A percentile compares a stretch with the other conserved stretches of the same genome.
Conservation (phyloP, 2,329 filamentous ascomycete genomes). For the Sarocladium strictum region DNA sequence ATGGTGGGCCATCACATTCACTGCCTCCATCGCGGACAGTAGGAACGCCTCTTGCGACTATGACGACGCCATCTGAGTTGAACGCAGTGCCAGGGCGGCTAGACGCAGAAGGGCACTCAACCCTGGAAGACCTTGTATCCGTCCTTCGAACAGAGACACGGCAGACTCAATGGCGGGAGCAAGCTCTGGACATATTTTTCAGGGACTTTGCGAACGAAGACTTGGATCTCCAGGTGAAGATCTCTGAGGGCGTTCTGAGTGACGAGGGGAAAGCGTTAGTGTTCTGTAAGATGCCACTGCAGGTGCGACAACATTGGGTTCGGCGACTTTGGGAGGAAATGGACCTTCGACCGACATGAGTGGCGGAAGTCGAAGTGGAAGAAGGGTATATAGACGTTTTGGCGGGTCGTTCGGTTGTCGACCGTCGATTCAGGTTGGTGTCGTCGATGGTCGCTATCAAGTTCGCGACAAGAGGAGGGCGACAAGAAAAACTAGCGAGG, state of each 20-base stretch:
- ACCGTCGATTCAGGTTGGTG: neutral
- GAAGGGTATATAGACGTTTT: neutral
- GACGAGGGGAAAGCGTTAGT: constrained; percentile 56
- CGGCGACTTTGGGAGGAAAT: constrained; percentile 45
- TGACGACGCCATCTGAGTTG: neutral
- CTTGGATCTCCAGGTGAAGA: constrained; percentile 52
- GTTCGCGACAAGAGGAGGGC: neutral
- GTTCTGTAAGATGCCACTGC: constrained; percentile 54
- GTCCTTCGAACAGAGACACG: neutral
- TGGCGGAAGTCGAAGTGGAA: neutral
- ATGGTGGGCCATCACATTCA: neutral
- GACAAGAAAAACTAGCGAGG: neutral
- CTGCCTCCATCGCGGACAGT: neutral
- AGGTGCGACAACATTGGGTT: constrained; percentile 50
- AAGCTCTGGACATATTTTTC: constrained; percentile 54
- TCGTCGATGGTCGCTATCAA: neutral
- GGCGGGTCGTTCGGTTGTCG: neutral
- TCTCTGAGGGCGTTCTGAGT: constrained; percentile 52
- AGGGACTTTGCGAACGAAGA: constrained; percentile 52
- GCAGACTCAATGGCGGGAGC: constrained; percentile 45
- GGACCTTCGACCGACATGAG: constrained; percentile 17
- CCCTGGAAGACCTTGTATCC: neutral
- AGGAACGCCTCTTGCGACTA: neutral
- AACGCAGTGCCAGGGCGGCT: neutral
- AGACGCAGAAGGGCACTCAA: neutral